Conservation (phyloP, 306 rosid genomes). For the Arachis stenosperma region DNA sequence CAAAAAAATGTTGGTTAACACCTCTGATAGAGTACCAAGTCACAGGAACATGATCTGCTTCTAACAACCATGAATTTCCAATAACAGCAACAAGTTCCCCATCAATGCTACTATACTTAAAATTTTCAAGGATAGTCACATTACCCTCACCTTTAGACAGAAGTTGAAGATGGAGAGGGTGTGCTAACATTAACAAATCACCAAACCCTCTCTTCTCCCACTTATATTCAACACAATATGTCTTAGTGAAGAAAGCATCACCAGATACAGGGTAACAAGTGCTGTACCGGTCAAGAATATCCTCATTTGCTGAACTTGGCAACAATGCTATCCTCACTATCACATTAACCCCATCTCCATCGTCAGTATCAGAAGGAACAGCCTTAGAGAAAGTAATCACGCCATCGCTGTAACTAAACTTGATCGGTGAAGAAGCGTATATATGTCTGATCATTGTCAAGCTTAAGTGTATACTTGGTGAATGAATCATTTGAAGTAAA, state of each 20-base stretch:
- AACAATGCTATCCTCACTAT: conserved; percentile 60
- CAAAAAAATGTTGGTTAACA: conserved; percentile 47
- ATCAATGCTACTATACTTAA: conserved; percentile 72
- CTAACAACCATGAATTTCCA: conserved; percentile 78
- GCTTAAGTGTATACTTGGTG: conserved; percentile 62
- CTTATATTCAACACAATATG: conserved; percentile 64
- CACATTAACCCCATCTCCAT: conserved; percentile 42
- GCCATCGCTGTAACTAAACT: conserved; percentile 27
- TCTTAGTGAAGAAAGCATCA: conserved; percentile 54
- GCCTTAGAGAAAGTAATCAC: conserved; percentile 25
- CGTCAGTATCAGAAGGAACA: conserved; percentile 46
- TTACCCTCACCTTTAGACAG: conserved; percentile 39
- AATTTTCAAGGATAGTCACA: conserved; percentile 55
- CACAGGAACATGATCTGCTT: conserved; percentile 65
- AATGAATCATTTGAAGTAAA: conserved; percentile 42
- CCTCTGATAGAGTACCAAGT: conserved; percentile 81
- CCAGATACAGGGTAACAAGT: conserved; percentile 84
- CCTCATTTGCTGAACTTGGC: conserved; percentile 55
- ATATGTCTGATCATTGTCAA: conserved; percentile 78
- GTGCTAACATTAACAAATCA: conserved; percentile 79
- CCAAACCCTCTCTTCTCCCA: conserved; percentile 80
- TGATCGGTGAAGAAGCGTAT: conserved; percentile 63
- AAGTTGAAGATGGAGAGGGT: conserved; percentile 80
- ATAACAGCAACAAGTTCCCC: conserved; percentile 89
- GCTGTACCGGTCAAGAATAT: conserved; percentile 63